phyloP scores from a whole-genome alignment of 2,329 filamentous ascomycete genomes.

The Rhynchosporium graminicola region DNA sequence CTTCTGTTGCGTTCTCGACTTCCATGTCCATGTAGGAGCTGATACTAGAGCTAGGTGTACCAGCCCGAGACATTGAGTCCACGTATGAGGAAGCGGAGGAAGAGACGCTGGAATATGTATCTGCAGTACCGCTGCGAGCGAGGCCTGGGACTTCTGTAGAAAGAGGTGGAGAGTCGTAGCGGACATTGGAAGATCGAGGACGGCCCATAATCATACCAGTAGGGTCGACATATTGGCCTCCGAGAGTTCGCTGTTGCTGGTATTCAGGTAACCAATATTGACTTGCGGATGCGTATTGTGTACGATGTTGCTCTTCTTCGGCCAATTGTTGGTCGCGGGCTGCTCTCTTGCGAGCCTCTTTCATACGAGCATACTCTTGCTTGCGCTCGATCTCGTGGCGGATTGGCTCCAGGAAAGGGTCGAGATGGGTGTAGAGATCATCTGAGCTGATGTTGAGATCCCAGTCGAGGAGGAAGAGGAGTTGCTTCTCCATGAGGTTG shows the following conservation, averaged over 20 bases:
- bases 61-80: conserved; percentile 35
- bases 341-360: conserved; percentile 30
- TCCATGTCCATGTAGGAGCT: conserved; percentile 37
- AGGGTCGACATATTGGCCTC: conserved; percentile 27
- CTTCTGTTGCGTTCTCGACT: neutral
- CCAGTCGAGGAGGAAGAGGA: conserved; percentile 93
- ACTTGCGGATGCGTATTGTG: conserved; percentile 31
- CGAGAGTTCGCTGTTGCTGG: conserved; percentile 25
- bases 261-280: conserved; percentile 34
- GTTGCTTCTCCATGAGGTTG: conserved; percentile 99
- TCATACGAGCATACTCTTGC: conserved; percentile 32
- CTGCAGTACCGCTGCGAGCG: conserved; percentile 39
- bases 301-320: conserved; percentile 31
- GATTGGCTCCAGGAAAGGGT: conserved; percentile 85
- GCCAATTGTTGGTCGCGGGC: conserved; percentile 27
- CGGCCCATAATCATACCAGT: conserved; percentile 18
- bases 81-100: conserved; percentile 41
- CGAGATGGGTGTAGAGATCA: conserved; percentile 84
- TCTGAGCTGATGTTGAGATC: conserved; percentile 82
- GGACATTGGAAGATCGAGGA: conserved; percentile 9
- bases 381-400: conserved; percentile 53
- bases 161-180: conserved; percentile 41
- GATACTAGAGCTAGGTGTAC: conserved; percentile 41
- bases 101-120: conserved; percentile 36
- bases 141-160: conserved; percentile 42